Conservation (phyloP, 1,284 basidiomycete genomes). For the Apiotrichum domesticum region DNA sequence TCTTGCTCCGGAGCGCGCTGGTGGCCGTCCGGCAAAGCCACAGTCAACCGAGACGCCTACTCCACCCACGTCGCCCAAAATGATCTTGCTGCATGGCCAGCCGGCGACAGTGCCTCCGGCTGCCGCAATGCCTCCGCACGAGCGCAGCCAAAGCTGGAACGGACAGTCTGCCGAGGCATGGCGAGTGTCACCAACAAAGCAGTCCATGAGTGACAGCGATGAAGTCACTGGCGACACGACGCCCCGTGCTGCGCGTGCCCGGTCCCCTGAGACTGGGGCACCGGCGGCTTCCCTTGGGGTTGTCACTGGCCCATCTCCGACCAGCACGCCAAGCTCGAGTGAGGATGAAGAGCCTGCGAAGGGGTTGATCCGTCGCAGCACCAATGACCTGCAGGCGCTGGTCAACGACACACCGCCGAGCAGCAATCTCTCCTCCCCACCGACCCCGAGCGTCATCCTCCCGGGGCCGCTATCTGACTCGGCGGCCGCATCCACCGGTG, state of each 20-base stretch:
- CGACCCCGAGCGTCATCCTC: slow-evolving; percentile 27
- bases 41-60: too few species aligned
- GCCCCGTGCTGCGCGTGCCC: slow-evolving; percentile 25
- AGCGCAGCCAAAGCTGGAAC: slow-evolving; percentile 39
- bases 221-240: slow-evolving; percentile 22
- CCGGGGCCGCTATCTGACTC: slow-evolving; percentile 27
- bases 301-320: slow-evolving; percentile 4
- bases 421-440: slow-evolving; percentile 42
- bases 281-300: background rate
- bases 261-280: slow-evolving; percentile 23
- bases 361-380: slow-evolving; percentile 18
- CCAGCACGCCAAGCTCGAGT: background rate
- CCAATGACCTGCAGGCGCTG: slow-evolving; percentile 29
- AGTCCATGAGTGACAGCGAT: slow-evolving; percentile 1
- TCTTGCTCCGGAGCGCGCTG: slow-evolving; percentile 5
- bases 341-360: slow-evolving; percentile 9
- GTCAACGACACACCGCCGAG: slow-evolving; percentile 39
- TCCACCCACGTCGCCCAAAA: slow-evolving; percentile 1
- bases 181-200: background rate
- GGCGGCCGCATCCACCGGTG: slow-evolving; percentile 34
- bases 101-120: slow-evolving; percentile 24
- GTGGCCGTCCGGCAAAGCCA: too few species aligned
- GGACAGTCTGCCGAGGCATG: slow-evolving; percentile 12
- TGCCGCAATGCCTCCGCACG: slow-evolving; percentile 18
- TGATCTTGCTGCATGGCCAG: slow-evolving; percentile 34